phyloP scores from a whole-genome alignment of 1,284 basidiomycete genomes.

The Bjerkandera adusta region DNA sequence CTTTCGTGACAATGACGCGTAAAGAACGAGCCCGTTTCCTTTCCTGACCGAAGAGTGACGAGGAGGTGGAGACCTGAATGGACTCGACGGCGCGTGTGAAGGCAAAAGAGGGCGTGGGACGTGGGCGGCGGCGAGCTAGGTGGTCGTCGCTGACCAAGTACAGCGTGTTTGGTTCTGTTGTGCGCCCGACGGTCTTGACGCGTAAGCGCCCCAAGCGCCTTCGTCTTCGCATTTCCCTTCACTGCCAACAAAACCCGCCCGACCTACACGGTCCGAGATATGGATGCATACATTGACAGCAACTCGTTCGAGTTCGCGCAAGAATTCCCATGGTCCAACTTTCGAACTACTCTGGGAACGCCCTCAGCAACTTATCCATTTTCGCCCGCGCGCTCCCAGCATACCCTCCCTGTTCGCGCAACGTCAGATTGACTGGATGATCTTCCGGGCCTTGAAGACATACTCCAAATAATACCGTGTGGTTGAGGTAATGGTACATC shows the following conservation, averaged over 20 bases:
- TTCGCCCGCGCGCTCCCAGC: constrained; percentile 50
- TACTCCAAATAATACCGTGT: constrained; percentile 74
- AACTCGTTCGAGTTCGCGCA: constrained; percentile 17
- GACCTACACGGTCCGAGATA: no score
- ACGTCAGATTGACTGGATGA: constrained; percentile 5
- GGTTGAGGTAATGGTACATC: constrained; percentile 87
- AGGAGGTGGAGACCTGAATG: no score
- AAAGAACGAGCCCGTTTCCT: no score
- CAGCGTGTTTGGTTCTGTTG: constrained; percentile 19
- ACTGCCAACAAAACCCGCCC: no score
- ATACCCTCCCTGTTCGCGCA: constrained; percentile 49
- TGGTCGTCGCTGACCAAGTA: constrained; percentile 18
- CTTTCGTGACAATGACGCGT: no score
- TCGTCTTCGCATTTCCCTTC: constrained; percentile 2
- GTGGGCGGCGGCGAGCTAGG: constrained; percentile 10
- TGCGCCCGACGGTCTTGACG: constrained; percentile 4
- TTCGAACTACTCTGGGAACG: constrained; percentile 18
- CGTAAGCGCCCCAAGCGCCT: constrained; percentile 6
- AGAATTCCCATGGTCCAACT: not conserved
- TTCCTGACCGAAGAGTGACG: constrained; percentile 1
- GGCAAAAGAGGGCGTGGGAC: not conserved
- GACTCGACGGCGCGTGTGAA: no score
- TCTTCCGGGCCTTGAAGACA: constrained; percentile 25
- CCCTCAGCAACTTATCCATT: constrained; percentile 49
- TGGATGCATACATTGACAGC: constrained; percentile 22